Evolutionary conservation across 1,139 yeast species (phyloP).

Genomic region (Yamadazyma dushanensis): DNA sequence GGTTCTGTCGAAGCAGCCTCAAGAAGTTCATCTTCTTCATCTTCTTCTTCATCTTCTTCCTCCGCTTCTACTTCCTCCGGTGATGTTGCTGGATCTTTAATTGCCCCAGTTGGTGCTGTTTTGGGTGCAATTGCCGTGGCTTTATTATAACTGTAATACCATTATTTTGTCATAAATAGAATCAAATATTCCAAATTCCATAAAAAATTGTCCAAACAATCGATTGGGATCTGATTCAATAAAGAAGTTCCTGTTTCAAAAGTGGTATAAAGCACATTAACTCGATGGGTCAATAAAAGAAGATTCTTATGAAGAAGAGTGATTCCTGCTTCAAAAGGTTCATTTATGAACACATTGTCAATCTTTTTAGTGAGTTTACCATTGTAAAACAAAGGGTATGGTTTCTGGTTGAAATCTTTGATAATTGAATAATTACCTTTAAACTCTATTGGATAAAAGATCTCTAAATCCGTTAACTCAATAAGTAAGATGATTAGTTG

Average conservation of each 20-base stretch:
- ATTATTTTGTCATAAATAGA: constrained; percentile 29
- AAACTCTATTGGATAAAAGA: constrained; percentile 29
- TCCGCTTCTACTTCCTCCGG: constrained; percentile 14
- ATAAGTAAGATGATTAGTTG: constrained; percentile 28
- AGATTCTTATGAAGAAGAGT: constrained; percentile 35
- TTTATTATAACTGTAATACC: constrained; percentile 23
- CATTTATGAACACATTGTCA: constrained; percentile 20
- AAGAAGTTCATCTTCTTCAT: constrained; percentile 9
- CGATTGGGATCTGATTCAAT: constrained; percentile 32
- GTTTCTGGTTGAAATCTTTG: constrained; percentile 23
- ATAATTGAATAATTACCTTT: constrained; percentile 27
- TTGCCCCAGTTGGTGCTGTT: constrained; percentile 36
- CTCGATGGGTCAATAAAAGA: constrained; percentile 24
- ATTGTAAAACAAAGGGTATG: constrained; percentile 29
- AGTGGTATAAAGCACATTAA: constrained; percentile 18
- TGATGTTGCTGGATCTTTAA: constrained; percentile 16
- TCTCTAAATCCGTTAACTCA: constrained; percentile 24
- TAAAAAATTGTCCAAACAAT: constrained; percentile 41
- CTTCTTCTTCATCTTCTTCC: constrained; percentile 9
- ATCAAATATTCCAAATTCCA: constrained; percentile 44
- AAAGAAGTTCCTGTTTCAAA: constrained; percentile 5
- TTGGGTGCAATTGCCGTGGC: constrained; percentile 39
- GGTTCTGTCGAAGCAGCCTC: constrained; percentile 8
- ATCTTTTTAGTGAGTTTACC: constrained; percentile 22
- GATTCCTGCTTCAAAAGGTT: constrained; percentile 36